Evolutionary conservation across 2,329 filamentous ascomycete species (phyloP), one percentile per base, ranked within the genome.

Genomic region (Fusarium continuum): DNA sequence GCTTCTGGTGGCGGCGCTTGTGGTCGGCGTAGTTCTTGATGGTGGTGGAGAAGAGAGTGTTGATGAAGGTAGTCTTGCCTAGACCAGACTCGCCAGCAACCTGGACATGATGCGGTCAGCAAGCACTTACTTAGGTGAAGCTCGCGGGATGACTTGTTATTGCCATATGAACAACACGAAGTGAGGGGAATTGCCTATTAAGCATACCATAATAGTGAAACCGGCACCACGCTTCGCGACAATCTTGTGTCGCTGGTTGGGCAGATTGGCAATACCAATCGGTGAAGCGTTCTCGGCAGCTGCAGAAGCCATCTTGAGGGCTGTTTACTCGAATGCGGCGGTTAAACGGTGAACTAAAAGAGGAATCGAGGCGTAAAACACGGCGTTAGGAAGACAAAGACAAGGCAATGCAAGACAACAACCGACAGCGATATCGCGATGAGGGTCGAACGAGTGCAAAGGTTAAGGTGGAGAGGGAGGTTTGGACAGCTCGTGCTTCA

Each of bases 21-120:
- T 99, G 94, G 81, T 99, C 95, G 86, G 95, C 95, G 80, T 99
- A 99, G 87, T 98, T 99, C 87, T 99, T 99, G 88, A 99, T 99
- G 73, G 95, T 99, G 70, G 96, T 99, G 65, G 95, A 99, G 87
- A 99, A 99, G 61, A 99, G 89, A 59, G 95, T 99, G 89, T 99
- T 99, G 88, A 99, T 98, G 83, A 99, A 99, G 74, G 95, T 99
- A 22, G 96, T 99, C 88, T 99, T 99, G 84, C 95, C 95, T 72
- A 98, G 83, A 76, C 94, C 94, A 70, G 95, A 98, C 84, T 99
- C 94, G 83, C 94, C 94, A 83, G 95, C 95, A 81, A 98, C 93
- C 93, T 96, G 74, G 41, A 60, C 39, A 55, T 39, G 36, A 61
- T 58, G 22, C 32, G 50, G 61, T 62, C 54, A 57, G 62, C 46